Evolutionary conservation across 306 rosid species (phyloP).

Genomic region (Mimosa pudica): DNA sequence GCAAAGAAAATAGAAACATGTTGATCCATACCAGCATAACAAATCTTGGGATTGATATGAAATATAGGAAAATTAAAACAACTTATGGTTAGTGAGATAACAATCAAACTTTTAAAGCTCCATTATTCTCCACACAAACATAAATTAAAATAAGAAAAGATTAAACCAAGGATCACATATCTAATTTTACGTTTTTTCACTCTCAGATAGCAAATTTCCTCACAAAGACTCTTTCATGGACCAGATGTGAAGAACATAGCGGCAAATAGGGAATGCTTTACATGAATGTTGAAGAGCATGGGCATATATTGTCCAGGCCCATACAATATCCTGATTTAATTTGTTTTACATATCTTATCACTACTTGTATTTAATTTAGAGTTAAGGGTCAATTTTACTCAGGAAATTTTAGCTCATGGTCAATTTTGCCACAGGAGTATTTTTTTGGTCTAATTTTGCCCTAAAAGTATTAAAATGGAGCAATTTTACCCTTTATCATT

Average conservation of each 20-base stretch:
- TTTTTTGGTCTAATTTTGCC: too few relatives aligned
- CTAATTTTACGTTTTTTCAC: neutral
- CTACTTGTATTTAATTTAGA: neutral
- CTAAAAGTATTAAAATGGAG: too few relatives aligned
- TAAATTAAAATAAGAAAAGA: neutral
- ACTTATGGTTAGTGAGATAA: neutral
- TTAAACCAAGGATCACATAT: neutral
- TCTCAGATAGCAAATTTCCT: neutral
- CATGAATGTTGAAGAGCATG: neutral
- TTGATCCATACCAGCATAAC: constrained; percentile 13
- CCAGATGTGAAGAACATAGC: neutral
- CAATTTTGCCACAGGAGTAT: too few relatives aligned
- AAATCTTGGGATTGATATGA: neutral
- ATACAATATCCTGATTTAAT: neutral
- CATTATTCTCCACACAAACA: constrained; percentile 3
- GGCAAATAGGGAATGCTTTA: neutral
- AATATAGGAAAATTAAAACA: neutral
- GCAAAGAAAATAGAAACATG: constrained; percentile 49
- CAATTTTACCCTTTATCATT: too few relatives aligned
- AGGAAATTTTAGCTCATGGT: too few relatives aligned
- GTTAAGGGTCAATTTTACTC: too few relatives aligned
- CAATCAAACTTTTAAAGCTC: constrained; percentile 9
- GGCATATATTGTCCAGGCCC: neutral
- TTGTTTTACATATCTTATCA: neutral
- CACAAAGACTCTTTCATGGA: neutral